Evolutionary conservation across 2,329 filamentous ascomycete species (phyloP).

Genomic region (Aureobasidium namibiae): DNA sequence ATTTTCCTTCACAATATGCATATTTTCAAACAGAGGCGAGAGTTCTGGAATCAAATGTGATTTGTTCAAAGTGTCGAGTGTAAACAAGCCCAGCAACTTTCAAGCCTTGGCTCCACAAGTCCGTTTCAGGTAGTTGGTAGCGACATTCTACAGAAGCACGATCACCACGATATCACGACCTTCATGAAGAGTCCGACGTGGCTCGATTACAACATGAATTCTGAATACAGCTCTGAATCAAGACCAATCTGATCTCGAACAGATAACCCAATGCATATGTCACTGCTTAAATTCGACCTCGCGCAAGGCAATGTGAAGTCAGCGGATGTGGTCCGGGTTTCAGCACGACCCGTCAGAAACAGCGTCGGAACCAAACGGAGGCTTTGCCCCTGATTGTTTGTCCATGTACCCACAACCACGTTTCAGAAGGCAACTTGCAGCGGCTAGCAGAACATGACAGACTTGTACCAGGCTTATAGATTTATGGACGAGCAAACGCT

Average conservation of each 20-base stretch:
- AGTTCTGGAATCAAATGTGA: background rate
- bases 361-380: background rate
- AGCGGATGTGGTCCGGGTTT: background rate
- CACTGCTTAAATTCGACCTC: background rate
- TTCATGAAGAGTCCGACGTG: background rate
- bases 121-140: background rate
- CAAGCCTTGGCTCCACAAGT: background rate
- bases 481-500: background rate
- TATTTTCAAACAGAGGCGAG: background rate
- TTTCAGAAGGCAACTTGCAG: conserved; percentile 1
- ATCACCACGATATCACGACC: too few species aligned
- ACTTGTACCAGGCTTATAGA: background rate
- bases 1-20: background rate
- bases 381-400: background rate
- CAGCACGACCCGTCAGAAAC: background rate
- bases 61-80: background rate
- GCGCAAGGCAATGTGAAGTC: background rate
- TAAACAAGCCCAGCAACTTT: background rate
- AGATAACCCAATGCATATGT: background rate
- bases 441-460: background rate
- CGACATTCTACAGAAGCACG: background rate
- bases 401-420: background rate
- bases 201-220: background rate
- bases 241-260: background rate
- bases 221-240: background rate